A percentile compares a stretch with the other conserved stretches of the same genome.
These are phyloP conservation scores for Endotrypanum monterogeii DNA, from an alignment of 208 protist species.

Conservation along the genomic window DNA sequence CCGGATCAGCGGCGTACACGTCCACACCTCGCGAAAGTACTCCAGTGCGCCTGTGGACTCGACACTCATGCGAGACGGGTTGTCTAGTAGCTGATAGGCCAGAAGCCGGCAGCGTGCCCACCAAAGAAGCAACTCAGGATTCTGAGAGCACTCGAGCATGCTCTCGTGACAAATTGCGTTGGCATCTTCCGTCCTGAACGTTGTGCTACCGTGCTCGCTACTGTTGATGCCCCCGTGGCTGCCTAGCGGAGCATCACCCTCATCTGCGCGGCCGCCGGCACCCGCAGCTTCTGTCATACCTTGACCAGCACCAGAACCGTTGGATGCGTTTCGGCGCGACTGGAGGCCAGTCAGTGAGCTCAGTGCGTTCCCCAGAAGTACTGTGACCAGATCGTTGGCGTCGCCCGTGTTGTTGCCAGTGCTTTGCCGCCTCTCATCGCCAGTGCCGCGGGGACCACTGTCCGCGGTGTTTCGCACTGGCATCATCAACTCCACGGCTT, in stretches of 20 bases:
- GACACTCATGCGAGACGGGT: conserved; percentile 38
- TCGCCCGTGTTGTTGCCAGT: conserved; percentile 17
- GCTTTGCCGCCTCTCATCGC: conserved; percentile 4
- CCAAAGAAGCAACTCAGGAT: conserved; percentile 57
- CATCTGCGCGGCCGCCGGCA: background rate
- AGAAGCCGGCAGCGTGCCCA: conserved; percentile 84
- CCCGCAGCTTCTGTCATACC: background rate
- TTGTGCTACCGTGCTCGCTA: background rate
- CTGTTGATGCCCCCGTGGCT: background rate
- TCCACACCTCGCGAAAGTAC: conserved; percentile 69
- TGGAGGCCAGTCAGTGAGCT: conserved; percentile 7
- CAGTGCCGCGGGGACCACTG: background rate
- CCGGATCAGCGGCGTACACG: conserved; percentile 39
- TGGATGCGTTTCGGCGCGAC: background rate
- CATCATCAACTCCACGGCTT: conserved; percentile 8
- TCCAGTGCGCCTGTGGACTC: conserved; percentile 39
- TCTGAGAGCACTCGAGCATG: conserved; percentile 47
- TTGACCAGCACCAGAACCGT: background rate
- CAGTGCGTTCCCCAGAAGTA: conserved; percentile 4
- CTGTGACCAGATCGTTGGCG: background rate
- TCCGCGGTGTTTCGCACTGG: background rate
- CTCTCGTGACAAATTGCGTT: conserved; percentile 44
- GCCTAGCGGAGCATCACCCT: background rate
- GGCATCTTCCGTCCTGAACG: conserved; percentile 28
- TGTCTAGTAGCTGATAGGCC: conserved; percentile 43